Conservation (phyloP, 306 rosid genomes). For the Cucumis cinereus region DNA sequence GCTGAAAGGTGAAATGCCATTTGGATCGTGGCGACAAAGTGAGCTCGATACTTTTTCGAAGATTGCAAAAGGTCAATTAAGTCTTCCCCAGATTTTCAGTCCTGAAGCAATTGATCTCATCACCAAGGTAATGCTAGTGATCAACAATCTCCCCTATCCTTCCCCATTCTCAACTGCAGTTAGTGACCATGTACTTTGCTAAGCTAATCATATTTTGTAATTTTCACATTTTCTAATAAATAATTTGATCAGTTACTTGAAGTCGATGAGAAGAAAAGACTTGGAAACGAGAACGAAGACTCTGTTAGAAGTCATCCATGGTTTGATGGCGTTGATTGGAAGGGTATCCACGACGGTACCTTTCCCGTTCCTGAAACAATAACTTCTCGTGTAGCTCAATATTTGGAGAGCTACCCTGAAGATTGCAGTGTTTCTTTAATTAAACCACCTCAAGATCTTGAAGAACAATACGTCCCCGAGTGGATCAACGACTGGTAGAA, state of each 20-base stretch:
- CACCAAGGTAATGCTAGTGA: slow-evolving; percentile 45
- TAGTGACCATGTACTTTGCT: neutral
- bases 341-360: slow-evolving; percentile 31
- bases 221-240: neutral
- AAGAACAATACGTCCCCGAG: slow-evolving; percentile 48
- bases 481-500: slow-evolving; percentile 91
- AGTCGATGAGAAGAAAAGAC: slow-evolving; percentile 67
- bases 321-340: slow-evolving; percentile 82
- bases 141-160: neutral
- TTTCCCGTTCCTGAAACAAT: slow-evolving; percentile 62
- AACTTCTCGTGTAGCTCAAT: slow-evolving; percentile 48
- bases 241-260: slow-evolving; percentile 65
- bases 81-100: slow-evolving; percentile 65
- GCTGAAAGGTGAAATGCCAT: slow-evolving; percentile 82
- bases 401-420: slow-evolving; percentile 49
- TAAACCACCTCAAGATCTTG: slow-evolving; percentile 31
- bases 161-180: neutral
- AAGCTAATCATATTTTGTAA: neutral
- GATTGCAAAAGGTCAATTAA: slow-evolving; percentile 73
- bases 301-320: slow-evolving; percentile 68
- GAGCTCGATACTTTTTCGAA: slow-evolving; percentile 81
- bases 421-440: slow-evolving; percentile 30
- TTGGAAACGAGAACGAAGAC: slow-evolving; percentile 63
- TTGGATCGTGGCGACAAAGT: slow-evolving; percentile 90
- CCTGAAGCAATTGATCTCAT: slow-evolving; percentile 72